A percentile compares a stretch with the other conserved stretches of the same genome.
phyloP scores from a whole-genome alignment of 1,284 basidiomycete genomes.

The Sanghuangporus baumii region DNA sequence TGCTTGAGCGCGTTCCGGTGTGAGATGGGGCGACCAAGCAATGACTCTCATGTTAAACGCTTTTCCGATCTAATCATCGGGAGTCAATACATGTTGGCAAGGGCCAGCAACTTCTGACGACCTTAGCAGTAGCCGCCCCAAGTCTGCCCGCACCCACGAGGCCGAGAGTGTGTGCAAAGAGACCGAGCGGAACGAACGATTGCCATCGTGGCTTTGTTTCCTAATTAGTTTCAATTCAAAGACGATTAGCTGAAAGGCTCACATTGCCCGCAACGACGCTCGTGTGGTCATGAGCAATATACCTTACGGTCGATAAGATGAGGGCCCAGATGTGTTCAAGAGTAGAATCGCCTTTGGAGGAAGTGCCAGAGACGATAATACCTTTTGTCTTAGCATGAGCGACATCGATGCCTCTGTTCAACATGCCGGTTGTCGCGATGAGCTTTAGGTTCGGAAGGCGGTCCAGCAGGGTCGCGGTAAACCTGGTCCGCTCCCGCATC shows the following conservation, averaged over 20 bases:
- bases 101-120: slow-evolving; percentile 22
- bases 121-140: slow-evolving; percentile 43
- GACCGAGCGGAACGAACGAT: slow-evolving; percentile 43
- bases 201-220: slow-evolving; percentile 49
- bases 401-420: slow-evolving; percentile 47
- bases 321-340: slow-evolving; percentile 65
- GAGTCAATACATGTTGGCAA: not conserved
- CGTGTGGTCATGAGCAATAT: slow-evolving; percentile 45
- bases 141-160: slow-evolving; percentile 55
- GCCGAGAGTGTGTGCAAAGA: slow-evolving; percentile 51
- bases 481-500: slow-evolving; percentile 64
- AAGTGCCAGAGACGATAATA: slow-evolving; percentile 54
- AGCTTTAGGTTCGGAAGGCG: slow-evolving; percentile 52
- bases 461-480: slow-evolving; percentile 43
- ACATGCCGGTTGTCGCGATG: slow-evolving; percentile 51
- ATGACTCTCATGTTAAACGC: slow-evolving; percentile 55
- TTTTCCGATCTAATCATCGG: slow-evolving; percentile 42
- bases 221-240: slow-evolving; percentile 27
- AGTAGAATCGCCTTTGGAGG: slow-evolving; percentile 36
- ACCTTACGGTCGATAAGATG: slow-evolving; percentile 49
- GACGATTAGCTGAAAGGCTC: slow-evolving; percentile 19
- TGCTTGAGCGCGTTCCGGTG: slow-evolving; percentile 44
- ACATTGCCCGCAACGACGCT: slow-evolving; percentile 24
- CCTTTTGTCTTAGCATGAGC: slow-evolving; percentile 42
- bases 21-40: slow-evolving; percentile 62